phyloP scores from a whole-genome alignment of 1,139 yeast species.

The Zhuliangozyma blackwelliae region DNA sequence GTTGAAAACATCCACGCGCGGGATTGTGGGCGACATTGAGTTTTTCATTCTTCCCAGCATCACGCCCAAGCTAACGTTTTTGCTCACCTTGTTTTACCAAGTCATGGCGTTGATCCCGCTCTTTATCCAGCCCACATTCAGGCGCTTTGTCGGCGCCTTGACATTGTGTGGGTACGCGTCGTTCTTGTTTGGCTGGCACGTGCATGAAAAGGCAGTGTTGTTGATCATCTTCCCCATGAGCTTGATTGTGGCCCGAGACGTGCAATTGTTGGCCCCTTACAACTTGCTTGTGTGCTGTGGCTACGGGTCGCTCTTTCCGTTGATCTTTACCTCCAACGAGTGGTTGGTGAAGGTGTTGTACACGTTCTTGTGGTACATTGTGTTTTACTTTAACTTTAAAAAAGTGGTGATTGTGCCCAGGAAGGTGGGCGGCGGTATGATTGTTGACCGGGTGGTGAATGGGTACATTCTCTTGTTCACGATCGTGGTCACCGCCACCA shows the following conservation, averaged over 20 bases:
- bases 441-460: slow-evolving; percentile 67
- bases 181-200: slow-evolving; percentile 97
- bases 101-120: slow-evolving; percentile 72
- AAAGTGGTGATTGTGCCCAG: slow-evolving; percentile 60
- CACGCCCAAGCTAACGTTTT: slow-evolving; percentile 71
- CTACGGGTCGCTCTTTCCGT: slow-evolving; percentile 82
- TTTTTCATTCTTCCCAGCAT: slow-evolving; percentile 79
- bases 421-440: slow-evolving; percentile 43
- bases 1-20: slow-evolving; percentile 61
- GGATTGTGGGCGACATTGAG: slow-evolving; percentile 85
- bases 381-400: slow-evolving; percentile 67
- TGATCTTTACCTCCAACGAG: slow-evolving; percentile 77
- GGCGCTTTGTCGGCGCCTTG: slow-evolving; percentile 76
- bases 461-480: slow-evolving; percentile 66
- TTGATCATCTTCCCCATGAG: slow-evolving; percentile 86
- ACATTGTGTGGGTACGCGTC: slow-evolving; percentile 90
- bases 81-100: slow-evolving; percentile 79
- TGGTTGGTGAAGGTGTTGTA: slow-evolving; percentile 73
- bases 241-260: slow-evolving; percentile 68
- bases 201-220: slow-evolving; percentile 93
- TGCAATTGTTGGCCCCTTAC: slow-evolving; percentile 65
- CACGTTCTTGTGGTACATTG: slow-evolving; percentile 81
- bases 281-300: slow-evolving; percentile 73
- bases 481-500: slow-evolving; percentile 56
- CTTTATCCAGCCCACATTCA: slow-evolving; percentile 67